phyloP scores from a whole-genome alignment of 371 early-diverging fungal species.

The Capniomyces stellatus region DNA sequence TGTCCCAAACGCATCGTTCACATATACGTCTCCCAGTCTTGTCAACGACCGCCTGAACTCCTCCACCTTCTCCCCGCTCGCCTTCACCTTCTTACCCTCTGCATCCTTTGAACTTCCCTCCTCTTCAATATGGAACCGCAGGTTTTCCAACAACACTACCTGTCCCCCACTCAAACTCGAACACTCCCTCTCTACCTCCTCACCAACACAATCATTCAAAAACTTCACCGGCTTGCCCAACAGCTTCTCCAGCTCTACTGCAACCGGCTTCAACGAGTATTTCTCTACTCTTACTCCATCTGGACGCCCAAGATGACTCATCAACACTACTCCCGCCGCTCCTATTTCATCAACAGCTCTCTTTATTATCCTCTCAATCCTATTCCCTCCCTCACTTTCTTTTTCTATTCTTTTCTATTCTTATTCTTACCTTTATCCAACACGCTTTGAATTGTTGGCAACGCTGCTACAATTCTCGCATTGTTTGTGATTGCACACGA shows the following conservation, averaged over 20 bases:
- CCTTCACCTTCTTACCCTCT: constrained; percentile 83
- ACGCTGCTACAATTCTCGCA: constrained; percentile 89
- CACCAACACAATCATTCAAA: constrained; percentile 85
- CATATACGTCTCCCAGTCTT: constrained; percentile 88
- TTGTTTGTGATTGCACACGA: constrained; percentile 88
- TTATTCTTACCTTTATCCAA: constrained; percentile 32
- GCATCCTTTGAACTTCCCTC: constrained; percentile 88
- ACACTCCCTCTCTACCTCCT: constrained; percentile 68
- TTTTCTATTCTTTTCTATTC: constrained; percentile 24
- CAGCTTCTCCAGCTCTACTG: constrained; percentile 67
- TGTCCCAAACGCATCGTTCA: constrained; percentile 98
- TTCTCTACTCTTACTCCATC: constrained; percentile 75
- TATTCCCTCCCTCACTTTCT: not conserved
- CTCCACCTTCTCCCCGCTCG: constrained; percentile 55
- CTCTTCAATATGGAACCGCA: constrained; percentile 97
- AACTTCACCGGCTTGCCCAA: constrained; percentile 73
- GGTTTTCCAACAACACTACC: constrained; percentile 92
- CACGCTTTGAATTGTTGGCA: constrained; percentile 89
- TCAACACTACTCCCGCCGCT: constrained; percentile 79
- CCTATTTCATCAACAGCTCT: no score
- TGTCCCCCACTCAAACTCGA: constrained; percentile 55
- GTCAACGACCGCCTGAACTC: constrained; percentile 80
- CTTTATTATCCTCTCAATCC: not conserved
- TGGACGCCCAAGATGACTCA: constrained; percentile 98
- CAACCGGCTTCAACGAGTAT: constrained; percentile 85